Evolutionary conservation across 2,329 filamentous ascomycete genomes (phyloP), one percentile per base, ranked within the genome.

Genomic region (Ploettnerulaceae sp.): DNA sequence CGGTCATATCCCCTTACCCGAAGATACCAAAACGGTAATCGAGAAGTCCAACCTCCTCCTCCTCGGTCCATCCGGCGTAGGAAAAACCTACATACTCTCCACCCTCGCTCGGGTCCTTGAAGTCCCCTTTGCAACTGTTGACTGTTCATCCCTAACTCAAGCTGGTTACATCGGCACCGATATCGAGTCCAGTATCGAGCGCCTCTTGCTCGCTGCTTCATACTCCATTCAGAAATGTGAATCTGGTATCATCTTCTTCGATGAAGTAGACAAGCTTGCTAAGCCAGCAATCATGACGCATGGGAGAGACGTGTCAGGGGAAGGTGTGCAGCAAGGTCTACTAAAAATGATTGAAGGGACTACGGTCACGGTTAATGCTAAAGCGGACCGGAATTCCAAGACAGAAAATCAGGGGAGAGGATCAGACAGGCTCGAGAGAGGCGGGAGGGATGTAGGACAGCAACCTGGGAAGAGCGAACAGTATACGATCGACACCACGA

Each of bases 151-250:
- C 5, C 89, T 97, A 54, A 97, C 91, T 0, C 91, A 96, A 68
- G 91, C 91, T 4, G 91, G 93, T 20, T 98, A 98, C 60, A 96
- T 98, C 57, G 93, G 93, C 22, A 91, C 97, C 63, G 93, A 98
- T 63, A 91, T 91, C n/a, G 93, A 98, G 64, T 84, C 88, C 0
- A 96, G 91, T 59, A 89, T 98, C 31, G 89, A 96, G 61, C 78
- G 93, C 34, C 74, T 98, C 20, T 74, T 98, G 7, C 86, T 94
- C 45, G 89, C 94, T 49, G 82, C 91, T 7, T 91, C 94, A 64
- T 95, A 95, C 66, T 86, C 95, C 57, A 79, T 93, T 21, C 81
- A 82, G 48, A 81, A 84, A 45, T 84, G 89, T 6, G 91, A 98
- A 64, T 80, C 87, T 43, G 93, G 93, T 4, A 97, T 98, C 46